Evolutionary conservation across 2,329 filamentous ascomycete genomes (phyloP).

Genomic region (Pestalotiopsis fici): DNA sequence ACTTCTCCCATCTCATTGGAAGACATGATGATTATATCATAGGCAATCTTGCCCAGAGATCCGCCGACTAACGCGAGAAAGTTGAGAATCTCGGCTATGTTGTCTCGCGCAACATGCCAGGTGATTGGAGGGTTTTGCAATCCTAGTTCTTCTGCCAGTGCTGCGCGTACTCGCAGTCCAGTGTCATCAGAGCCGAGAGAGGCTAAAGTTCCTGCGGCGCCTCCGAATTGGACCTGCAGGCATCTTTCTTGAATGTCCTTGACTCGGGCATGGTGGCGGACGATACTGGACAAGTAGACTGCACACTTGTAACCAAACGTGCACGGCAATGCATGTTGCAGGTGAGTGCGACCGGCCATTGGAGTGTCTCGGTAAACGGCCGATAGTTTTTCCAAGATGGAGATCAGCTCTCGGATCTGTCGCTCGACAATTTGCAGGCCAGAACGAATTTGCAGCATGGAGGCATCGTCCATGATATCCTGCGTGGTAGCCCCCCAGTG

Average conservation of each 20-base stretch:
- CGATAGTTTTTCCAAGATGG: constrained; percentile 41
- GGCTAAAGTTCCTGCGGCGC: constrained; percentile 56
- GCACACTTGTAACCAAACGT: constrained; percentile 62
- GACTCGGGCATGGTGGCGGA: constrained; percentile 48
- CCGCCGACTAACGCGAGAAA: constrained; percentile 55
- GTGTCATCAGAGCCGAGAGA: constrained; percentile 48
- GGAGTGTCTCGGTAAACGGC: constrained; percentile 50
- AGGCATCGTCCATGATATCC: constrained; percentile 59
- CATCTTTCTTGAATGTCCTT: constrained; percentile 44
- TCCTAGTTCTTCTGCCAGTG: constrained; percentile 48
- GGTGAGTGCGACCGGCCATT: constrained; percentile 58
- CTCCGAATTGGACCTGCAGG: constrained; percentile 56
- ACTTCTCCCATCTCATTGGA: constrained; percentile 57
- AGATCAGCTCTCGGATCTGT: constrained; percentile 42
- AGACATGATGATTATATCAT: constrained; percentile 59
- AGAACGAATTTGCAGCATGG: constrained; percentile 52
- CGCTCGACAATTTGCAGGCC: constrained; percentile 49
- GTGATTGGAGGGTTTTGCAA: constrained; percentile 53
- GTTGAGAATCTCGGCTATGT: constrained; percentile 53
- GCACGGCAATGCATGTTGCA: constrained; percentile 57
- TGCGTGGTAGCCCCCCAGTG: constrained; percentile 63
- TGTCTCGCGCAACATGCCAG: constrained; percentile 58
- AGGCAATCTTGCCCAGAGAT: constrained; percentile 54
- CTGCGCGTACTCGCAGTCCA: constrained; percentile 48
- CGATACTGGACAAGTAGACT: constrained; percentile 51